Conservation (phyloP, 2,329 filamentous ascomycete genomes). For the Botrytis aclada region DNA sequence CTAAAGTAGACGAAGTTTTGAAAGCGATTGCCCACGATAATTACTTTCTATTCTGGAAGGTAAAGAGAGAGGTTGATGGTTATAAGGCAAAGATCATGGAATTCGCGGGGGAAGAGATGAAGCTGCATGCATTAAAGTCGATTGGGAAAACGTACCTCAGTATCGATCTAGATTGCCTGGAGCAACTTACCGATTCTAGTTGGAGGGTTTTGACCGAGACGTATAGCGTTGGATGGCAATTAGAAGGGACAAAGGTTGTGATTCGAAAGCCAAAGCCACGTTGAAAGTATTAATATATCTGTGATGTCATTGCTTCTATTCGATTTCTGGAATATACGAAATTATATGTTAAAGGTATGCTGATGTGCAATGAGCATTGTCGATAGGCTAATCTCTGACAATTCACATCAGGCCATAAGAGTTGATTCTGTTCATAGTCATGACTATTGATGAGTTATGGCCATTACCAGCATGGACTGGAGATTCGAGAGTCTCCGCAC, state of each 20-base stretch:
- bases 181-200: constrained; percentile 61
- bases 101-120: constrained; percentile 72
- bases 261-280: constrained; percentile 61
- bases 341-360: constrained; percentile 12
- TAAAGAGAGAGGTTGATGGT: constrained; percentile 71
- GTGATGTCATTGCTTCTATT: background rate
- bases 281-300: constrained; percentile 30
- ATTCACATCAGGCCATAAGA: background rate
- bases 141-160: constrained; percentile 77
- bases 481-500: background rate
- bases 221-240: constrained; percentile 81
- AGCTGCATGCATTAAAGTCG: constrained; percentile 78
- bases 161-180: constrained; percentile 66
- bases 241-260: constrained; percentile 69
- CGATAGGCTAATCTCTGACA: background rate
- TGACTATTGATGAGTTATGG: background rate
- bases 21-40: constrained; percentile 74
- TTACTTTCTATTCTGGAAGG: constrained; percentile 73
- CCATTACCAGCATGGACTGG: background rate
- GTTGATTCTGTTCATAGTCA: background rate
- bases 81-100: constrained; percentile 78
- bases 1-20: constrained; percentile 67
- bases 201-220: constrained; percentile 69
- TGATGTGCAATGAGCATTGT: background rate
- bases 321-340: constrained; percentile 1